A percentile compares a stretch with the other conserved stretches of the same genome.
Conservation (phyloP, 768 basidiomycete genomes). For the Tremella yokohamensis region DNA sequence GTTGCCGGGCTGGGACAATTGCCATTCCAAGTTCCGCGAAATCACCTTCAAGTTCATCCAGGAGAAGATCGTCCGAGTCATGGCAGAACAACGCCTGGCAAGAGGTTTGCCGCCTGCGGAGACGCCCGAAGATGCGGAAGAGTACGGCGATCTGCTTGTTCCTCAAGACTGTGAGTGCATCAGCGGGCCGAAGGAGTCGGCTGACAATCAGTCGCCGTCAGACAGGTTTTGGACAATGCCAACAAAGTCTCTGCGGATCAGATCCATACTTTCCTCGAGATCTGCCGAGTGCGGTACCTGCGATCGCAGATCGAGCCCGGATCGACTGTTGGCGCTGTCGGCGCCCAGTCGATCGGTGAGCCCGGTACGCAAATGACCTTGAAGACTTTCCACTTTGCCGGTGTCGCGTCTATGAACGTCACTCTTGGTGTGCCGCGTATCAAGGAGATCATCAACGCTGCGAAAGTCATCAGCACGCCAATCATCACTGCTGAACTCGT, state of each 20-base stretch:
- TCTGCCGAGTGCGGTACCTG: slow-evolving; percentile 86
- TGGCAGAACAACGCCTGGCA: slow-evolving; percentile 65
- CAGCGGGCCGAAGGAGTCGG: neutral
- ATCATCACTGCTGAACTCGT: slow-evolving; percentile 97
- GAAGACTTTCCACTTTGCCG: slow-evolving; percentile 99
- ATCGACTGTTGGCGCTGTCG: slow-evolving; percentile 96
- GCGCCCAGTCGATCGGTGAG: slow-evolving; percentile 98
- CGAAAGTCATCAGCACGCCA: slow-evolving; percentile 94
- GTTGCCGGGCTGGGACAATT: slow-evolving; percentile 37
- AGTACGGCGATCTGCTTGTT: slow-evolving; percentile 69
- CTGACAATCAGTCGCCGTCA: slow-evolving; percentile 53
- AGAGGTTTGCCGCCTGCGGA: slow-evolving; percentile 79
- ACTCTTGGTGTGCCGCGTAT: slow-evolving; percentile 99
- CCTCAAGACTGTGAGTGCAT: slow-evolving; percentile 63
- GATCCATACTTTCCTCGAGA: slow-evolving; percentile 71
- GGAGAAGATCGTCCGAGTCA: slow-evolving; percentile 62
- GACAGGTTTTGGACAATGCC: slow-evolving; percentile 78
- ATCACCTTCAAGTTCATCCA: slow-evolving; percentile 62
- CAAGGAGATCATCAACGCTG: slow-evolving; percentile 99
- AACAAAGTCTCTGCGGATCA: slow-evolving; percentile 82
- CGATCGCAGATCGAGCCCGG: slow-evolving; percentile 97
- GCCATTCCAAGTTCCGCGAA: slow-evolving; percentile 47
- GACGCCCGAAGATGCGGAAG: slow-evolving; percentile 61
- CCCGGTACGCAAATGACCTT: slow-evolving; percentile 99
- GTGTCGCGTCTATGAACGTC: slow-evolving; percentile 99